Evolutionary conservation across 2,329 filamentous ascomycete species (phyloP), one percentile per base, ranked within the genome.

Genomic region (Aureobasidium sp.): DNA sequence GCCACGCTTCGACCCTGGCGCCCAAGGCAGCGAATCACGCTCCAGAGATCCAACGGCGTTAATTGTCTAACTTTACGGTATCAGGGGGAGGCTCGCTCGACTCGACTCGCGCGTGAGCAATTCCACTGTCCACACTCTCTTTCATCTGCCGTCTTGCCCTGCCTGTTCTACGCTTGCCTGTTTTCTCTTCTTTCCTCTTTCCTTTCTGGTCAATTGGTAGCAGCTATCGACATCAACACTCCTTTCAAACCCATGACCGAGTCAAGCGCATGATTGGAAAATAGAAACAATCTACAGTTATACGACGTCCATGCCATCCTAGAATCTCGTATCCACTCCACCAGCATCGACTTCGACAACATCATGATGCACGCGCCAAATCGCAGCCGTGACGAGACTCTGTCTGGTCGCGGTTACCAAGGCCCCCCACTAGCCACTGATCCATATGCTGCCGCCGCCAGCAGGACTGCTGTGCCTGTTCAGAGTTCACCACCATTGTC

Each of bases 401-500:
- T 59, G 42, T 39, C 55, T 47, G 55, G 42, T 39, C 55, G 55
- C 53, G 53, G 53, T 71, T 89, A 90, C 74, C 82, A 85, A 65
- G 77, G 77, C 65, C 72, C 75, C 70, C 77, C 81, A 70, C 80
- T 78, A 16, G 64, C 63, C 47, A 59, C 60, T 32, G 59, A 63
- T 45, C 63, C 65, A n/a, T 66, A 67, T 62, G 63, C 62, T 39
- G 62, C 64, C 25, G 54, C 65, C 29, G 58, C 58, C 48, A 61
- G 58, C 58, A 61, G 58, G 7, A 61, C 48, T 62, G 69, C 67
- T 15, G 66, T 68, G 58, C 69, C 68, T 64, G 68, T 69, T 13
- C 62, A 64, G 39, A 66, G 65, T 48, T 72, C 68, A 27, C 71
- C 70, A 21, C 69, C 71, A 8, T 66, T 71, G 52, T 77, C 75